Conservation (phyloP, 164 flowering plant species). For the Dillenia suffruticosa region DNA sequence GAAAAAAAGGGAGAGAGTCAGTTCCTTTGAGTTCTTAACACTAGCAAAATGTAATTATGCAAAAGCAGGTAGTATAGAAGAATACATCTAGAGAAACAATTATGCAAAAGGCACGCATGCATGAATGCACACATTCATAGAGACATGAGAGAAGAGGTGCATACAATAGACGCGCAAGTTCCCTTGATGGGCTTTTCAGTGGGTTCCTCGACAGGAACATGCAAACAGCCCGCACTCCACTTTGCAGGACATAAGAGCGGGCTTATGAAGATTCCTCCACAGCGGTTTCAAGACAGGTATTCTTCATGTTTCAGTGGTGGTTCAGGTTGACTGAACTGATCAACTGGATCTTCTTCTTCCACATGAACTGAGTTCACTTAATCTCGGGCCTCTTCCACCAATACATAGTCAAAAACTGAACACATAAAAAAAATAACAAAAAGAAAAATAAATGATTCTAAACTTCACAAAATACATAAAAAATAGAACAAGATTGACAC, state of each 20-base stretch:
- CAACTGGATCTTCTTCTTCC: constrained; percentile 53
- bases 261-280: constrained; percentile 40
- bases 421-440: too few species aligned
- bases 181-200: constrained; percentile 70
- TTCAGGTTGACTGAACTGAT: constrained; percentile 43
- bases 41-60: too few species aligned
- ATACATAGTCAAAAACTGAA: constrained; percentile 34
- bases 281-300: constrained; percentile 28
- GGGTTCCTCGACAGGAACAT: constrained; percentile 57
- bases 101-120: too few species aligned
- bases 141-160: constrained; percentile 9
- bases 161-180: constrained; percentile 95
- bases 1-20: too few species aligned
- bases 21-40: too few species aligned
- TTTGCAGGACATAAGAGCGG: constrained; percentile 39
- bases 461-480: too few species aligned
- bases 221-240: constrained; percentile 21
- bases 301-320: constrained; percentile 34
- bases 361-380: constrained; percentile 36
- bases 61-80: too few species aligned
- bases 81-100: too few species aligned
- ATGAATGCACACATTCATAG: too few species aligned
- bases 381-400: constrained; percentile 49
- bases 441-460: too few species aligned
- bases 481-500: too few species aligned